Base-by-base conservation (phyloP, 495 filamentous ascomycete species). In the Glutinoglossum americanum region DNA sequence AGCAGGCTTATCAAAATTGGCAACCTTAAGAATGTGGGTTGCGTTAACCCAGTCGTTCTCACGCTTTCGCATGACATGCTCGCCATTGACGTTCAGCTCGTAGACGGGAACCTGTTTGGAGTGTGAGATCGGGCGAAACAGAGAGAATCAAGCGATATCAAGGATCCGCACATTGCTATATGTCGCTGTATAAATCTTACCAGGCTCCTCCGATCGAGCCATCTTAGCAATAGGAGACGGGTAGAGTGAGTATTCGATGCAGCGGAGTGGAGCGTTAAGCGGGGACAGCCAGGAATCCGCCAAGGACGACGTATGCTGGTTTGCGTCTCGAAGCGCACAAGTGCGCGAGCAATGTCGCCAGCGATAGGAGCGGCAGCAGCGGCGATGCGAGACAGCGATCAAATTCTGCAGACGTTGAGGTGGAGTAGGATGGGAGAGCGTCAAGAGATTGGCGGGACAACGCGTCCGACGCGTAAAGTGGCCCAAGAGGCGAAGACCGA, bases 11-110 rank as follows among this genome's bases (percentile, higher is more conserved):
- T 87, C 83, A 62, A 80, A 83, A 44, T 80, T 81, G 51, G 83
- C 83, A 21, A 83, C 85, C 68, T 97, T 97, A 32, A 96, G 75
- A 56, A 96, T 94, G 67, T 96, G 89, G 45, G 89, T 96, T 27
- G 89, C 89, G 73, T 96, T 96, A 59, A 96, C 84, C 84, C 87
- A 95, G 65, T 88, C 76, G 69, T 96, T 89, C 21, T 73, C 71
- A 51, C 89, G 80, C 27, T 93, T 81, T 64, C 92, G 84, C 92
- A 98, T 98, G 48, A 78, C 85, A 79, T 82, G 79, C 55, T 89
- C 85, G 54, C 73, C 72, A 32, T 78, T 83, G 62, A 89, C 77
- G 66, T 87, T 88, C 70, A 78, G 84, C 65, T 96, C 89, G 67
- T 84, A 94, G 21, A 96, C 89, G 35, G 89, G 89, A 19, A 92